A percentile compares a stretch with the other conserved stretches of the same genome.
phyloP scores from a whole-genome alignment of 2,329 filamentous ascomycete species.

The Cercospora citrullina region DNA sequence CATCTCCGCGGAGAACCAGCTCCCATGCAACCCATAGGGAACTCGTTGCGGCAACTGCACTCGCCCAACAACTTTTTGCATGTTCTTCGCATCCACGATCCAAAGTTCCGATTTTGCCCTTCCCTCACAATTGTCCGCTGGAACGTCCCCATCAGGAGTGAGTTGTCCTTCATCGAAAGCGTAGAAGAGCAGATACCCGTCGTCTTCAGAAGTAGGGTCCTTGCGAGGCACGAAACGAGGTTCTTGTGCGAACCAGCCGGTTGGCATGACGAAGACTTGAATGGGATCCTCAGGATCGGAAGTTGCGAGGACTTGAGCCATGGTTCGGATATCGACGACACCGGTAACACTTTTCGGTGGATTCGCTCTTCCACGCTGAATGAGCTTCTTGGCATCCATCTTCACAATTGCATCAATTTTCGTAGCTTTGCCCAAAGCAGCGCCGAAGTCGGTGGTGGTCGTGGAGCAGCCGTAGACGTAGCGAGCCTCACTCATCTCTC shows the following conservation, averaged over 20 bases:
- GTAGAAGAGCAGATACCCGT: conserved; percentile 67
- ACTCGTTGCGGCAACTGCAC: conserved; percentile 65
- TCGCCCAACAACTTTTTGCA: conserved; percentile 61
- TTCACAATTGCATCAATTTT: conserved; percentile 68
- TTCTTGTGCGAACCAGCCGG: conserved; percentile 65
- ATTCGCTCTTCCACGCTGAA: conserved; percentile 51
- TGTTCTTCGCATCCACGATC: conserved; percentile 64
- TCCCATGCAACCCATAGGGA: conserved; percentile 67
- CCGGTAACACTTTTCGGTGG: conserved; percentile 52
- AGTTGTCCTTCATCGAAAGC: conserved; percentile 70
- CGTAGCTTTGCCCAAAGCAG: conserved; percentile 62
- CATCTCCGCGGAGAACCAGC: conserved; percentile 59
- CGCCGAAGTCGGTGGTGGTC: conserved; percentile 56
- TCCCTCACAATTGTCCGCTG: conserved; percentile 29
- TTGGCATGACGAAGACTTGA: conserved; percentile 61
- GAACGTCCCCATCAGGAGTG: conserved; percentile 32
- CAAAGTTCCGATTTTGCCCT: conserved; percentile 62
- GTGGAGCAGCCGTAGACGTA: conserved; percentile 70
- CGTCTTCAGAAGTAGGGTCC: conserved; percentile 61
- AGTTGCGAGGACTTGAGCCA: conserved; percentile 54
- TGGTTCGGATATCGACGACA: conserved; percentile 60
- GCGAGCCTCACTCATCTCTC: conserved; percentile 58
- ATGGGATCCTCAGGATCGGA: conserved; percentile 51
- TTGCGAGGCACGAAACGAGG: conserved; percentile 67
- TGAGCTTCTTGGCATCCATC: conserved; percentile 57